phyloP scores from a whole-genome alignment of 1,284 basidiomycete species.

The Austroboletus rostrupii region DNA sequence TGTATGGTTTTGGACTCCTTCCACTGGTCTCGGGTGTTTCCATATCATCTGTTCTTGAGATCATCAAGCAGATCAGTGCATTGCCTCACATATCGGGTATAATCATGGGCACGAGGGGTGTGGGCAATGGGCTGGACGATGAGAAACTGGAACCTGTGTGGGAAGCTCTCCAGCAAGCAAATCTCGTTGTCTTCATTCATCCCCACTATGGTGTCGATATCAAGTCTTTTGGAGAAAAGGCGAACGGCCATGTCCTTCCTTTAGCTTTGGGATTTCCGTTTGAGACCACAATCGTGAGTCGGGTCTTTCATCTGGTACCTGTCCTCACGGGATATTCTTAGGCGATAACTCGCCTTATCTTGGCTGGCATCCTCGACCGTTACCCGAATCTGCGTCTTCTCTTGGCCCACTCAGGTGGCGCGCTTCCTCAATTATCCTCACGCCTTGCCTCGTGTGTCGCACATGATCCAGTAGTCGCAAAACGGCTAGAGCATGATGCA shows the following conservation, averaged over 20 bases:
- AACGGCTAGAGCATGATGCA: constrained; percentile 75
- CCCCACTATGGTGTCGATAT: constrained; percentile 76
- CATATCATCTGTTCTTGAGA: constrained; percentile 51
- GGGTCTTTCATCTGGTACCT: background rate
- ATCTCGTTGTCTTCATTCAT: constrained; percentile 75
- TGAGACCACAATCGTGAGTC: constrained; percentile 79
- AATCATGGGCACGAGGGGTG: constrained; percentile 76
- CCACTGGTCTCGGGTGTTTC: constrained; percentile 70
- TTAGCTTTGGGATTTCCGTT: constrained; percentile 85
- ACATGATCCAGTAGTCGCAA: constrained; percentile 76
- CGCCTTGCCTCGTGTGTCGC: constrained; percentile 78
- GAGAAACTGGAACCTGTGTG: constrained; percentile 72
- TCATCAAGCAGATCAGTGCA: constrained; percentile 60
- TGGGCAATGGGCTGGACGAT: constrained; percentile 80
- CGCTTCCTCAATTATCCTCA: constrained; percentile 76
- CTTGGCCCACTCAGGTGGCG: constrained; percentile 82
- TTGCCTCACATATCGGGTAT: constrained; percentile 72
- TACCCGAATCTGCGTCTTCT: constrained; percentile 70
- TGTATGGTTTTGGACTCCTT: constrained; percentile 82
- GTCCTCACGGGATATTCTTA: constrained; percentile 27
- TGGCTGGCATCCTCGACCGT: constrained; percentile 76
- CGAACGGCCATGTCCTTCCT: constrained; percentile 83
- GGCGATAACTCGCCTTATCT: constrained; percentile 77
- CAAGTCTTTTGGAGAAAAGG: constrained; percentile 64
- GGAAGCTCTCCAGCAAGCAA: constrained; percentile 63